Evolutionary conservation across 192 early-diverging fungal genomes (phyloP), one percentile per base, ranked within the genome.

Genomic region (Phycomyces nitens): DNA sequence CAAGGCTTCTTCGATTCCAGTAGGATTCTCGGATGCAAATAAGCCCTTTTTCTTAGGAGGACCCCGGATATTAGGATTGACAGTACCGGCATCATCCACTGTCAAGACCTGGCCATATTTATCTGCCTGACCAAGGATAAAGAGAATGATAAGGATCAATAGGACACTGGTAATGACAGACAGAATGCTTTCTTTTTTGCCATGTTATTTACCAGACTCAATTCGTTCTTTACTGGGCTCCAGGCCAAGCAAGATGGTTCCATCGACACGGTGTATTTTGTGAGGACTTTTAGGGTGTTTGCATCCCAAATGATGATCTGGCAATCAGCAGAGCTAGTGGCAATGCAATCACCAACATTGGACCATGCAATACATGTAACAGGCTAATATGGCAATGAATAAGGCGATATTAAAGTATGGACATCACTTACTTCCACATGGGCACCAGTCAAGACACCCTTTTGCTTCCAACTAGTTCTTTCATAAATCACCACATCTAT

Each of bases 261-360:
- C n/a, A 61, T 63, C 3, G 62, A 51, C 21, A 63, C 66, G 18
- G 66, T 69, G 43, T 81, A 68, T 3, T 83, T 60, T 39, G 71
- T 38, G 11, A 85, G 70, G 8, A 68, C 51, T 8, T 76, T 68
- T 58, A 81, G 81, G 44, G 81, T 78, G 18, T 65, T 73, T 11
- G 81, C 77, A 42, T 88, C 80, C 91, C 91, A 93, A 22, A 93
- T 71, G 47, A 77, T 76, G n/a, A 87, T 56, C 9, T 82, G 65
- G 0, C 78, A 75, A 38, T 80, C 56, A 2, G 54, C 55, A 18
- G 69, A 66, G 0, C 80, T 73, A 0, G 86, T 75, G 1, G 82
- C 83, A 20, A 93, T 49, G 53, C 85, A 89, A 38, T 71, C 64
- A 16, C 91, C 85, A 34, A 84, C 87, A 18, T 80, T 62, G 0